These are phyloP conservation scores for Aspergillus aculeatinus DNA, from an alignment of 2,329 filamentous ascomycete species.

Conservation along the genomic window DNA sequence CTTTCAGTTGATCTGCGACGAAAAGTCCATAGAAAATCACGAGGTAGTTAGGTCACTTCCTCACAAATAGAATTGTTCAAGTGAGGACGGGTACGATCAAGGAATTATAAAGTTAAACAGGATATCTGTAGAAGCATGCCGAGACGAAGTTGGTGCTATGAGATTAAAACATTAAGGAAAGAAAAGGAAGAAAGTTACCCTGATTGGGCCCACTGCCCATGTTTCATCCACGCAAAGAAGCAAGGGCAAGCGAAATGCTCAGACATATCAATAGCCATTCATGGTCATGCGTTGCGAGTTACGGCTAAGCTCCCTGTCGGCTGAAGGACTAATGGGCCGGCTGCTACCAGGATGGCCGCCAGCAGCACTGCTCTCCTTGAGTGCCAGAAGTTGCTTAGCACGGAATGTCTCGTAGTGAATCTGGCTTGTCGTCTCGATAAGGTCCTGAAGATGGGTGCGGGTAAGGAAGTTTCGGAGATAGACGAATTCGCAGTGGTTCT, in stretches of 20 bases:
- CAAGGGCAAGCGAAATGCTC: conserved; percentile 16
- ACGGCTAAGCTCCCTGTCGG: conserved; percentile 93
- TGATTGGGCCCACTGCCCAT: conserved; percentile 20
- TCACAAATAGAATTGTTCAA: conserved; percentile 19
- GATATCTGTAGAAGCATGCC: conserved; percentile 42
- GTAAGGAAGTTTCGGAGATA: conserved; percentile 98
- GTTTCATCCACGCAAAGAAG: conserved; percentile 19
- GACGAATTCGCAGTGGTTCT: conserved; percentile 99
- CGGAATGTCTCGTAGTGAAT: conserved; percentile 99
- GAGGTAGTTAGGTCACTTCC: conserved; percentile 23
- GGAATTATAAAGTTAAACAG: conserved; percentile 31
- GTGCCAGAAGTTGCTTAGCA: conserved; percentile 93
- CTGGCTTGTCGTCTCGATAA: conserved; percentile 98
- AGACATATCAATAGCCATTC: conserved; percentile 81
- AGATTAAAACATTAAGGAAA: conserved; percentile 13
- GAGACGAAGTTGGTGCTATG: conserved; percentile 32
- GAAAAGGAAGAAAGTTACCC: conserved; percentile 12
- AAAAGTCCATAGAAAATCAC: conserved; percentile 28
- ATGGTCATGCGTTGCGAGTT: conserved; percentile 97
- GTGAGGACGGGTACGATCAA: conserved; percentile 21
- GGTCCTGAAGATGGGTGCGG: conserved; percentile 94
- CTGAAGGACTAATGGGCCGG: conserved; percentile 91
- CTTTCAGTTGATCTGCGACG: conserved; percentile 28
- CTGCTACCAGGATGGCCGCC: conserved; percentile 67
- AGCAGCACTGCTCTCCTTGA: conserved; percentile 96